Conservation (phyloP, 441 rosid species). For the Adansonia grandidieri region DNA sequence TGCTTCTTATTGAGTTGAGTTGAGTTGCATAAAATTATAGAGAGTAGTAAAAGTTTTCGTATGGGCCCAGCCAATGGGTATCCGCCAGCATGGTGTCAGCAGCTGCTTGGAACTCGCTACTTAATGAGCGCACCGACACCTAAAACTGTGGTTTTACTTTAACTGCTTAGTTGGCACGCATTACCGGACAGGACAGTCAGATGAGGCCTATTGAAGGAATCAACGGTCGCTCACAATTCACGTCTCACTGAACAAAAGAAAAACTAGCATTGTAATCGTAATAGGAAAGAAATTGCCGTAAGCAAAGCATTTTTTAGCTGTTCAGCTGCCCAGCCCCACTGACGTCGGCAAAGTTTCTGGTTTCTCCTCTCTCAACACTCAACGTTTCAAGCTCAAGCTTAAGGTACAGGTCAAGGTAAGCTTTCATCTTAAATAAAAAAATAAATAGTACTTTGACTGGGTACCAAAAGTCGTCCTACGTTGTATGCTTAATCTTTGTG, state of each 20-base stretch:
- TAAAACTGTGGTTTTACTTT: too few relatives aligned
- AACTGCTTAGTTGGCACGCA: slow-evolving; percentile 15
- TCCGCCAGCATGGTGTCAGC: too few relatives aligned
- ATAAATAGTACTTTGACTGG: background rate
- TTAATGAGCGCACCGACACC: too few relatives aligned
- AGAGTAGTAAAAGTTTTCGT: too few relatives aligned
- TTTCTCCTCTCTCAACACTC: background rate
- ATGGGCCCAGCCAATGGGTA: too few relatives aligned
- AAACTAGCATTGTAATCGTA: background rate
- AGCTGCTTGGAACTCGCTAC: too few relatives aligned
- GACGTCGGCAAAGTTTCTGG: background rate
- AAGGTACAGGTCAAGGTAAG: background rate
- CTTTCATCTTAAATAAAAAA: background rate
- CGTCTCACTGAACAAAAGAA: background rate
- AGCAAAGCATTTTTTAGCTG: too few relatives aligned
- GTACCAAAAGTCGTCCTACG: background rate
- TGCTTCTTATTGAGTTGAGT: too few relatives aligned
- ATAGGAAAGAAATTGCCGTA: too few relatives aligned
- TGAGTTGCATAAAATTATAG: too few relatives aligned
- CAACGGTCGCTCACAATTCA: background rate
- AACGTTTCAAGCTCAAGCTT: background rate
- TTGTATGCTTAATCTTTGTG: background rate
- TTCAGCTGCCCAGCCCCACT: too few relatives aligned
- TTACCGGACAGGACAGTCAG: background rate
- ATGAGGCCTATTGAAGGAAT: background rate